A percentile compares a stretch with the other conserved stretches of the same genome.
phyloP scores from a whole-genome alignment of 1,139 yeast species.

The Kluyveromyces sp. region DNA sequence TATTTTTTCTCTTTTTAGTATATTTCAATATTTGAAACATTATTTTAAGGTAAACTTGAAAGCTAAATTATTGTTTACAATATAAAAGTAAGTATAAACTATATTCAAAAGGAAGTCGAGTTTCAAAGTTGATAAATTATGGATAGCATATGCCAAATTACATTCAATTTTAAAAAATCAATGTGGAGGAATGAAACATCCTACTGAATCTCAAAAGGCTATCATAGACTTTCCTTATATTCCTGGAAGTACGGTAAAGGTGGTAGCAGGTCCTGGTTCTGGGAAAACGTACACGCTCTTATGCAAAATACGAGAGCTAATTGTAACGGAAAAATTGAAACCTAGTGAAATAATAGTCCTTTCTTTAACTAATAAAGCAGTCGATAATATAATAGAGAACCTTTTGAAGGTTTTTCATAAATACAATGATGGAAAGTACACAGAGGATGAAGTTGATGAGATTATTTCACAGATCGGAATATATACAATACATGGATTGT shows the following conservation, averaged over 20 bases:
- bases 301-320: constrained; percentile 43
- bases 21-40: neutral
- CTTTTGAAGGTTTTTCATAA: constrained; percentile 34
- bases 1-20: neutral
- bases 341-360: constrained; percentile 55
- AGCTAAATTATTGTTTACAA: neutral
- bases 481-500: constrained; percentile 59
- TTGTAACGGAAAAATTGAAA: constrained; percentile 33
- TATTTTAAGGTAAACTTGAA: neutral
- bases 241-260: constrained; percentile 37
- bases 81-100: too few relatives aligned
- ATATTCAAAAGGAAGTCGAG: neutral
- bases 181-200: constrained; percentile 4
- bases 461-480: constrained; percentile 35
- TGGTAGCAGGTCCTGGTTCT: constrained; percentile 68
- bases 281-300: constrained; percentile 66
- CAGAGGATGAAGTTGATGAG: constrained; percentile 13
- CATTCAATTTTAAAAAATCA: too few relatives aligned
- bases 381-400: constrained; percentile 40
- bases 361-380: constrained; percentile 67
- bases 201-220: constrained; percentile 34
- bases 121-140: neutral
- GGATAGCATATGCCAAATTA: too few relatives aligned
- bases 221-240: constrained; percentile 35
- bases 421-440: constrained; percentile 9